Evolutionary conservation across 768 basidiomycete genomes (phyloP), one percentile per base, ranked within the genome.

Genomic region (Trametes sanguinea): DNA sequence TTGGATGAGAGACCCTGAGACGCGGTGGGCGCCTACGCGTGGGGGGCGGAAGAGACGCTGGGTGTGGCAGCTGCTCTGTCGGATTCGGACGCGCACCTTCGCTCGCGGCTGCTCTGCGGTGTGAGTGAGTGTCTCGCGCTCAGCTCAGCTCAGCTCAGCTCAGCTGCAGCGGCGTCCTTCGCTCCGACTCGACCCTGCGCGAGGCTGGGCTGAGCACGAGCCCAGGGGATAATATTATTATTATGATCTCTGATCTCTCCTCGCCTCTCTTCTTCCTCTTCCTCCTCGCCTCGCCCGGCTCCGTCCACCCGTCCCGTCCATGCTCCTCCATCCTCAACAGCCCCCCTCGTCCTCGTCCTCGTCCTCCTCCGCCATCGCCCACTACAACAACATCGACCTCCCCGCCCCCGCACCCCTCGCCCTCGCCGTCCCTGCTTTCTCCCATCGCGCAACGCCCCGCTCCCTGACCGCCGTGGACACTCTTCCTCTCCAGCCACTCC

Each of bases 391-490:
- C 22, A 22, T 22, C 22, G 22, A 22, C 22, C 22, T 22, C 22
- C 22, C 22, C 22, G 22, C 22, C 22, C 22, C 22, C 22, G 22
- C 22, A 22, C 22, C 22, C 65, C 56, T 51, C 64, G 4, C 40
- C 58, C 4, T 42, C 58, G 14, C 54, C 46, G 13, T 57, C 64
- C 46, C 27, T 29, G 11, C 46, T 11, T 6, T 37, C 54, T 54
- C 39, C 40, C 50, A 46, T 62, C 61, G 57, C 62, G 44, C 51
- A 39, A 63, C 62, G 13, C 62, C 62, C 56, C 63, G 63, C 52
- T 40, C 63, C 11, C 58, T 64, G 46, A n/a, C 46, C 62, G 57
- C 61, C 62, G 60, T 64, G 63, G 66, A 64, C 66, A 54, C 45
- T 35, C 42, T 60, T 50, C 35, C 57, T 39, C 44, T 43, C 47